Conservation (phyloP, 2,329 filamentous ascomycete genomes). For the Sclerotinia borealis region DNA sequence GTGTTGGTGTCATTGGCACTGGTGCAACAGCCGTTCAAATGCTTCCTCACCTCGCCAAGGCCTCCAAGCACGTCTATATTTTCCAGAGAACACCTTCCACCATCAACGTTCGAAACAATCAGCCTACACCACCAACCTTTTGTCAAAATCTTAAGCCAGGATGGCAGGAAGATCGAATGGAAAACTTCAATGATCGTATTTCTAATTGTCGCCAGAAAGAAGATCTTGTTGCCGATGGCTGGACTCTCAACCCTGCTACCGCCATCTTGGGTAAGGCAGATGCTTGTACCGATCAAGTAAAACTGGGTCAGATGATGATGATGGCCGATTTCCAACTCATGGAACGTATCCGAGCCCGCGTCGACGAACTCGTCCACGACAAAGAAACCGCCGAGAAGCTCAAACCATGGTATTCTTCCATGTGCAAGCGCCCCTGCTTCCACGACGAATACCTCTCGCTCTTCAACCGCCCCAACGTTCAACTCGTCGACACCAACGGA, state of each 20-base stretch:
- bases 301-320: constrained; percentile 6
- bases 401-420: constrained; percentile 46
- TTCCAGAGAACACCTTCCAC: constrained; percentile 56
- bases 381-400: constrained; percentile 39
- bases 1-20: constrained; percentile 53
- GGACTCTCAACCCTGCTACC: constrained; percentile 38
- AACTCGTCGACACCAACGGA: constrained; percentile 46
- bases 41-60: constrained; percentile 48
- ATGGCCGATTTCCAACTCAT: constrained; percentile 9
- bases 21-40: constrained; percentile 55
- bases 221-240: constrained; percentile 46
- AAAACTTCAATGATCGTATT: constrained; percentile 26
- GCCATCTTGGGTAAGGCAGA: constrained; percentile 32
- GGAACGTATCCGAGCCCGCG: constrained; percentile 11
- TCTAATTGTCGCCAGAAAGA: constrained; percentile 45
- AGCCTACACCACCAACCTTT: constrained; percentile 35
- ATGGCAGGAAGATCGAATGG: constrained; percentile 12
- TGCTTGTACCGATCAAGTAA: not conserved
- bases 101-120: constrained; percentile 48
- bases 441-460: constrained; percentile 51
- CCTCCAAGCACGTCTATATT: constrained; percentile 44
- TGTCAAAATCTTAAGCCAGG: constrained; percentile 17
- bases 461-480: constrained; percentile 41
- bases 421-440: constrained; percentile 50
- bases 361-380: constrained; percentile 39